Base-by-base conservation (phyloP, 192 early-diverging fungal genomes). In the Gaertneriomyces semiglobifer region DNA sequence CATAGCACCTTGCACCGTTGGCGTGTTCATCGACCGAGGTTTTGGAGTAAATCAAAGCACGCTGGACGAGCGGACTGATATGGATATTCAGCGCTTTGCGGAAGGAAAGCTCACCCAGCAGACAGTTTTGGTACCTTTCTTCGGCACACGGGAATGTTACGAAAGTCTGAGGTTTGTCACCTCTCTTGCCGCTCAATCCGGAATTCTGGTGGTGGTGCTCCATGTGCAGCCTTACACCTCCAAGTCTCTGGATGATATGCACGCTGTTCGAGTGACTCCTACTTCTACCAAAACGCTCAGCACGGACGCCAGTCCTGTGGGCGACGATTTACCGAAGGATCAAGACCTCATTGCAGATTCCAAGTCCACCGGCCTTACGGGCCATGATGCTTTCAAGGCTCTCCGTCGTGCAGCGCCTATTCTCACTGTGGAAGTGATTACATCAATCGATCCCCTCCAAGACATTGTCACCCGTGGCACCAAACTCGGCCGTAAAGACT, bases 111-210 rank as follows among this genome's bases (percentile, higher is more conserved):
- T 39, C 16, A 72, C 46, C 55, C 80, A 47, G 78, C 87, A 63
- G 71, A 56, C 16, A 73, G 81, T 95, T 20, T 76, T 92, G 4
- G 82, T 93, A 18, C 83, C 86, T 12, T 89, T 90, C 69, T 69
- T 87, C 53, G 92, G 91, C 11, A 84, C 88, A 1, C 53, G 67
- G 2, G 93, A 95, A 63, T 92, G 93, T 74, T 79, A 84, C 68
- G 84, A 86, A 46, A 84, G 87, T 0, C 48, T 86, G 0, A 60
- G 73, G 2, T 68, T 91, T 42, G 84, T 86, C 0, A 71, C 84
- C 33, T 77, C 78, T 4, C 59, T 93, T 33, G 81, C 77, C 0
- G 53, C 61, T 7, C 69, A 71, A 45, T 46, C 62, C 10, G 69
- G 62, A 2, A 38, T 71, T 48, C 18, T 60, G 16, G 60, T 70